phyloP scores from a whole-genome alignment of 2,329 filamentous ascomycete species.

The Calonectria pteridis region DNA sequence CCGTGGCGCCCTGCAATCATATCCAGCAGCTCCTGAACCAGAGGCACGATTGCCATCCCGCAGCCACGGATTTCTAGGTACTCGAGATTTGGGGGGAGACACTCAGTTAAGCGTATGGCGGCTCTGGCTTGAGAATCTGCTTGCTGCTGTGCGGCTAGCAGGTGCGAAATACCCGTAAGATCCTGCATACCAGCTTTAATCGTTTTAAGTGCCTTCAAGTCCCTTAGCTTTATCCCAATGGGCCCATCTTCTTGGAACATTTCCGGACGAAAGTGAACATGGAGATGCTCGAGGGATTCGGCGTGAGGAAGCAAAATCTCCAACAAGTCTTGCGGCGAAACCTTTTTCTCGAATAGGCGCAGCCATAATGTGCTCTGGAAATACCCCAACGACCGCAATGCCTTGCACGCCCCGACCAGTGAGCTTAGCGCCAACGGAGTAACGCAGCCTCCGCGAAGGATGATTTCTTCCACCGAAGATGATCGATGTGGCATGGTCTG shows the following conservation, averaged over 20 bases:
- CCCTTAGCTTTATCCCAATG: slow-evolving; percentile 7
- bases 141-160: neutral
- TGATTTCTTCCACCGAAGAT: slow-evolving; percentile 6
- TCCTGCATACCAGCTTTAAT: slow-evolving; percentile 2
- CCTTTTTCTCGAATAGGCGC: slow-evolving; percentile 7
- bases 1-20: neutral
- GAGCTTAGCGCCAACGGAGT: neutral
- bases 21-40: slow-evolving; percentile 20
- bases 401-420: slow-evolving; percentile 12
- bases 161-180: slow-evolving; percentile 1
- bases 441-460: slow-evolving; percentile 1
- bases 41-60: slow-evolving; percentile 10
- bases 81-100: slow-evolving; percentile 20
- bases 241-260: too few relatives aligned
- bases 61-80: slow-evolving; percentile 27
- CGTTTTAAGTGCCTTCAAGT: slow-evolving; percentile 2
- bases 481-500: neutral
- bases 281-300: slow-evolving; percentile 21
- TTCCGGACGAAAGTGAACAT: slow-evolving; percentile 20
- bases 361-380: neutral
- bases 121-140: neutral
- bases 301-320: slow-evolving; percentile 17
- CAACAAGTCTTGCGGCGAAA: slow-evolving; percentile 20
- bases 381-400: slow-evolving; percentile 14
- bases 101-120: slow-evolving; percentile 10